phyloP scores from a whole-genome alignment of 306 rosid species.

The Potentilla sterilis region DNA sequence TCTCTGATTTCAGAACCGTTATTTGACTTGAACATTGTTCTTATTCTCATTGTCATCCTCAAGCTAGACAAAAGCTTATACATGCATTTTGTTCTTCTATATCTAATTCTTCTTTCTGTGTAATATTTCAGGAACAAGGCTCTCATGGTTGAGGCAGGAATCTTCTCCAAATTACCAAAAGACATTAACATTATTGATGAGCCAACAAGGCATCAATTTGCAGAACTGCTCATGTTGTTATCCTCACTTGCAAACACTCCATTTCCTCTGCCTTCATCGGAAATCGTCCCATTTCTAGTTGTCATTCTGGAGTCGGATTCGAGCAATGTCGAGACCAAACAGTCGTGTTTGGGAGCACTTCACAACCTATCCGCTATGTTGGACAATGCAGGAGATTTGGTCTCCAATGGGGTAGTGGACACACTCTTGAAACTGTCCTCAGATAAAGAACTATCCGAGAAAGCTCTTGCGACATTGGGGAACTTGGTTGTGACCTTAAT shows the following conservation, averaged over 20 bases:
- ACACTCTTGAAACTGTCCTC: slow-evolving; percentile 46
- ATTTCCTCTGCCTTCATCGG: slow-evolving; percentile 49
- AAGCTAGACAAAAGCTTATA: slow-evolving; percentile 33
- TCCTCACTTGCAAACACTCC: slow-evolving; percentile 71
- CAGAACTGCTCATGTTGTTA: slow-evolving; percentile 58
- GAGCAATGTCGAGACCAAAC: slow-evolving; percentile 41
- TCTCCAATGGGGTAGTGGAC: slow-evolving; percentile 57
- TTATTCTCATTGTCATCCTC: slow-evolving; percentile 31
- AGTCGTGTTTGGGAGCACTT: slow-evolving; percentile 57
- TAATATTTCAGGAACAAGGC: slow-evolving; percentile 72
- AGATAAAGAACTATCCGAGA: slow-evolving; percentile 53
- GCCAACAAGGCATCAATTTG: slow-evolving; percentile 46
- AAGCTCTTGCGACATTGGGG: slow-evolving; percentile 74
- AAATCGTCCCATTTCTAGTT: slow-evolving; percentile 49
- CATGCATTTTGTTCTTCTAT: slow-evolving; percentile 24
- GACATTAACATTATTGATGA: slow-evolving; percentile 53
- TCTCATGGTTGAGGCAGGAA: slow-evolving; percentile 78
- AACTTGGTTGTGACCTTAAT: slow-evolving; percentile 69
- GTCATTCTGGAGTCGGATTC: slow-evolving; percentile 42
- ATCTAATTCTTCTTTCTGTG: slow-evolving; percentile 18
- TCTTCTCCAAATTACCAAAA: slow-evolving; percentile 63
- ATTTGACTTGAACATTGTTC: slow-evolving; percentile 2
- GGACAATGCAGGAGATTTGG: slow-evolving; percentile 59
- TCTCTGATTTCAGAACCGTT: not conserved
- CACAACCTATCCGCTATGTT: slow-evolving; percentile 67